These are phyloP conservation scores for Orychophragmus violaceus DNA, from an alignment of 345 rosid species.

Conservation along the genomic window DNA sequence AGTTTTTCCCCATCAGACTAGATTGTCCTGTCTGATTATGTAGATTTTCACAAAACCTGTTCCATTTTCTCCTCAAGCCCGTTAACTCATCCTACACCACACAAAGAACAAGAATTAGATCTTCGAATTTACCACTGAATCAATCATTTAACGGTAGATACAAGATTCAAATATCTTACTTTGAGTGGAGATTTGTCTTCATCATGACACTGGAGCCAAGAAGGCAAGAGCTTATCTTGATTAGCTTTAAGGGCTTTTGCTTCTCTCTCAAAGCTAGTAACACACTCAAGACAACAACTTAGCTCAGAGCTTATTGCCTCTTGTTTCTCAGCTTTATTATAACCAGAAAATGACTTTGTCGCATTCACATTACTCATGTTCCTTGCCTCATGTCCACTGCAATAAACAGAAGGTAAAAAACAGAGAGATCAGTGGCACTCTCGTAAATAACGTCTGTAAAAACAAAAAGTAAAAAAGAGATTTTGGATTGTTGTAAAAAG, in stretches of 20 bases:
- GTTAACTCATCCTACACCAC: constrained; percentile 47
- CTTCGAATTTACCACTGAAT: neutral
- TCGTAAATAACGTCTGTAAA: constrained; percentile 8
- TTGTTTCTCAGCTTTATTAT: constrained; percentile 42
- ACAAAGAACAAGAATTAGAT: neutral
- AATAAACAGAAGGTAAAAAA: constrained; percentile 15
- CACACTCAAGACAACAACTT: constrained; percentile 66
- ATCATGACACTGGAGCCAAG: constrained; percentile 56
- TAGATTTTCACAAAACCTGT: constrained; percentile 46
- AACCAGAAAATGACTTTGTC: constrained; percentile 40
- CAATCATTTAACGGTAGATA: neutral
- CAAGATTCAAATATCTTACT: constrained; percentile 27
- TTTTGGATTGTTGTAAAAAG: constrained; percentile 24
- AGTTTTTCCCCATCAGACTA: constrained; percentile 3
- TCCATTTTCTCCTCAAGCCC: constrained; percentile 68
- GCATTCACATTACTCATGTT: constrained; percentile 28
- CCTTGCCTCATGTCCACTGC: constrained; percentile 57
- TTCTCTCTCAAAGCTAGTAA: constrained; percentile 59
- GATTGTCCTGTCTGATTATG: constrained; percentile 25
- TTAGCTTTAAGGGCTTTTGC: constrained; percentile 44
- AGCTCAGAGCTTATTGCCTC: constrained; percentile 34
- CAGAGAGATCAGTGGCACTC: neutral
- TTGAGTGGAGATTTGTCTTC: constrained; percentile 33
- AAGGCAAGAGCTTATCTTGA: constrained; percentile 48
- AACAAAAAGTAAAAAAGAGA: constrained; percentile 18